These are phyloP conservation scores for Candida sp. DNA, from an alignment of 1,139 yeast species.

Conservation along the genomic window DNA sequence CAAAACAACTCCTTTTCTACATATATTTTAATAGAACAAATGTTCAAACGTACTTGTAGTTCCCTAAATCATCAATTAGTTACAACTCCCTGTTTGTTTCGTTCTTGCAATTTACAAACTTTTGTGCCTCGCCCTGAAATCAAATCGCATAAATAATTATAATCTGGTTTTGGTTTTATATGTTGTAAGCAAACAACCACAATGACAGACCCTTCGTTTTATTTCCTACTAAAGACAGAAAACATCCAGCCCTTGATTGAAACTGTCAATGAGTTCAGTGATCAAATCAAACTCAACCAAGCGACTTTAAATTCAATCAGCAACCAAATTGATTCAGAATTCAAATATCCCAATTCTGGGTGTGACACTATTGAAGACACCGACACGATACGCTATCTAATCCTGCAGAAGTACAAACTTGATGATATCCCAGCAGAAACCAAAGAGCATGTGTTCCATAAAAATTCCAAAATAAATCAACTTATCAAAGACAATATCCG, in stretches of 20 bases:
- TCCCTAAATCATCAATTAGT: too few species aligned
- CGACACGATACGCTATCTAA: conserved; percentile 15
- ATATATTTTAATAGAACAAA: too few species aligned
- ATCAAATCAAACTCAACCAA: conserved; percentile 23
- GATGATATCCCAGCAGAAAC: conserved; percentile 7
- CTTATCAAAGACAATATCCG: conserved; percentile 24
- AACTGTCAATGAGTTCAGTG: conserved; percentile 19
- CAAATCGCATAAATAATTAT: too few species aligned
- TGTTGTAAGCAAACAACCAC: too few species aligned
- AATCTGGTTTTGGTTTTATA: too few species aligned
- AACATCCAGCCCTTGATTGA: conserved; percentile 29
- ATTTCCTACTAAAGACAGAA: conserved; percentile 35
- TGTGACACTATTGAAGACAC: conserved; percentile 4
- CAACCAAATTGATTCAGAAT: conserved; percentile 18
- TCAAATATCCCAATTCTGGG: conserved; percentile 17
- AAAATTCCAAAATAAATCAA: conserved; percentile 13
- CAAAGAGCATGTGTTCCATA: conserved; percentile 5
- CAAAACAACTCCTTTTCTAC: too few species aligned
- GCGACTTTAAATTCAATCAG: conserved; percentile 19
- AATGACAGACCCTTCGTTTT: conserved; percentile 5
- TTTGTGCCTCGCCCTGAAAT: too few species aligned
- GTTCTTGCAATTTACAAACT: too few species aligned
- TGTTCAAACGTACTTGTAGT: too few species aligned
- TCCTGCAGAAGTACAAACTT: conserved; percentile 13
- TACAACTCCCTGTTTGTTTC: too few species aligned